phyloP scores from a whole-genome alignment of 2,329 filamentous ascomycete species.

The Lizonia empirigonia region DNA sequence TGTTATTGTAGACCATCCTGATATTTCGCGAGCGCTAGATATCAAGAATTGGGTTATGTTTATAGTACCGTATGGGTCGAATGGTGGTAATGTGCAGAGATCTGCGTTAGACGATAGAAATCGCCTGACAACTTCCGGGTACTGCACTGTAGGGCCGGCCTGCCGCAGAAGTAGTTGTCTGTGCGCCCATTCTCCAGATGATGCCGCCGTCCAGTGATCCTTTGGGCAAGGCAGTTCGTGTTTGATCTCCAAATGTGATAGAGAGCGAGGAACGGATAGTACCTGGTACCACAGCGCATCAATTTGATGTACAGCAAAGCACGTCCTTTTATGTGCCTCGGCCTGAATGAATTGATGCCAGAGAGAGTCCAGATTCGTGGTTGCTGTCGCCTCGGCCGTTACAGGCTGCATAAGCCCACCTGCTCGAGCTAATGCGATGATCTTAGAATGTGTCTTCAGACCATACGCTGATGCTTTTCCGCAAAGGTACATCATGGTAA shows the following conservation, averaged over 20 bases:
- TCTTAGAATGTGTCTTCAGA: conserved; percentile 29
- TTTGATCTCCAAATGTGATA: conserved; percentile 34
- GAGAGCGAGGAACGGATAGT: conserved; percentile 27
- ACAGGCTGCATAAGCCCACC: conserved; percentile 24
- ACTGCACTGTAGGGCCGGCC: conserved; percentile 15
- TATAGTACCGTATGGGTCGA: conserved; percentile 31
- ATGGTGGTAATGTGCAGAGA: conserved; percentile 19
- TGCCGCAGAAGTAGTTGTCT: conserved; percentile 17
- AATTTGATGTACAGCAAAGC: conserved; percentile 29
- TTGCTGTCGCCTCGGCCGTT: conserved; percentile 8
- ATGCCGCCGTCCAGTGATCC: conserved; percentile 24
- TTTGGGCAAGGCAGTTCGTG: conserved; percentile 29
- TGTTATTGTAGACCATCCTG: conserved; percentile 33
- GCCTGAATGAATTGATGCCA: conserved; percentile 22
- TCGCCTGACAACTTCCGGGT: conserved; percentile 22
- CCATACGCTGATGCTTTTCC: conserved; percentile 26
- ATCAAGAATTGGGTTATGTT: conserved; percentile 32
- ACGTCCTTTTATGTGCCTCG: conserved; percentile 24
- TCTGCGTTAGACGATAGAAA: conserved; percentile 21
- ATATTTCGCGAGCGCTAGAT: conserved; percentile 31
- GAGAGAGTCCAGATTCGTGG: conserved; percentile 21
- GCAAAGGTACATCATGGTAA: conserved; percentile 26
- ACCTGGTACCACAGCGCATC: conserved; percentile 32
- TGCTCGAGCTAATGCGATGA: conserved; percentile 26
- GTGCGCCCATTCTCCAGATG: conserved; percentile 24